Percentiles rank a stretch among this genome's conserved stretches.
Evolutionary conservation across 345 rosid genomes (phyloP).

Genomic region (Stellera chamaejasme): DNA sequence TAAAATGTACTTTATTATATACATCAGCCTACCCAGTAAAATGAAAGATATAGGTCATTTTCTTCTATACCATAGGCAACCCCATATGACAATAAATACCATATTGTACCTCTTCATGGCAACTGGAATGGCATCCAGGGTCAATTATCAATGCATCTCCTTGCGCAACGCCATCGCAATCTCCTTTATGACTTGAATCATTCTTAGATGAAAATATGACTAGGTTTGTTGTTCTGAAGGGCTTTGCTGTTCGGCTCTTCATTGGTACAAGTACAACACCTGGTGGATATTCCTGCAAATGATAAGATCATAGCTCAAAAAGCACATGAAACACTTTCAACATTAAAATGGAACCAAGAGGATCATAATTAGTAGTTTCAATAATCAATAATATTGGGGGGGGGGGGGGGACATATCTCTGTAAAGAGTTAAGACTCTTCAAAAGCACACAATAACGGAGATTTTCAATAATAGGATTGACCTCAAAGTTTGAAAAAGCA

Average conservation of each 20-base stretch:
- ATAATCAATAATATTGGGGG: no score
- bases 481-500: neutral
- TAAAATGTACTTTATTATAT: no score
- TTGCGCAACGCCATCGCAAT: slow-evolving; percentile 28
- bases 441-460: neutral
- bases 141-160: slow-evolving; percentile 88
- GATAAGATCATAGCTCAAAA: neutral
- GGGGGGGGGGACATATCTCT: no score
- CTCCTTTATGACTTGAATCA: slow-evolving; percentile 24
- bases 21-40: no score
- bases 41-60: neutral
- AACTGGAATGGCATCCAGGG: slow-evolving; percentile 59
- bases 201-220: slow-evolving; percentile 56
- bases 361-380: no score
- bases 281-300: slow-evolving; percentile 81
- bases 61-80: neutral
- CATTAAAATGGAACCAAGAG: no score
- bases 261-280: slow-evolving; percentile 75
- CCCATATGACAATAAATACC: neutral
- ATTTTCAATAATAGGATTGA: neutral
- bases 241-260: slow-evolving; percentile 63
- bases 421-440: slow-evolving; percentile 2
- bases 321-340: no score
- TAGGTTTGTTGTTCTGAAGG: slow-evolving; percentile 74
- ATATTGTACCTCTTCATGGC: slow-evolving; percentile 47